phyloP scores from a whole-genome alignment of 108 stramenopile species.

The Pelagomonas calceolata region DNA sequence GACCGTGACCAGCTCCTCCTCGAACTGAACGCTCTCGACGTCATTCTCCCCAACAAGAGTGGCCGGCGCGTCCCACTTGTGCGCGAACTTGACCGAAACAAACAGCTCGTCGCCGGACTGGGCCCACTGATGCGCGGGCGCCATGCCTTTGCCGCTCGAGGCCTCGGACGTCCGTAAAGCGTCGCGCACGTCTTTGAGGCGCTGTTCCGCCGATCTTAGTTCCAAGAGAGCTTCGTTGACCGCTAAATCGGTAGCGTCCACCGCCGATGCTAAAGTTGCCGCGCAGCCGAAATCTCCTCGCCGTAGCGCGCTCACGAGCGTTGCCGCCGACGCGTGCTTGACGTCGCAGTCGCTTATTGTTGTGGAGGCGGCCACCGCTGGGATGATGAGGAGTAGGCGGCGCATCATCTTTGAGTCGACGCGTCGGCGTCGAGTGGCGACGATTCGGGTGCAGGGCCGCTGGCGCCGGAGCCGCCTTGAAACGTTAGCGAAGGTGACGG shows the following conservation, averaged over 20 bases:
- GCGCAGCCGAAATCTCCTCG: too few relatives aligned
- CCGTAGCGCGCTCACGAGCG: too few relatives aligned
- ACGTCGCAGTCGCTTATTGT: too few relatives aligned
- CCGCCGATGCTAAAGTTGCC: too few relatives aligned
- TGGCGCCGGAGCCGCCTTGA: too few relatives aligned
- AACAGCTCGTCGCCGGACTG: conserved; percentile 22
- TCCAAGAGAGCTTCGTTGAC: conserved; percentile 10
- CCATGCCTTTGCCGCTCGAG: not conserved
- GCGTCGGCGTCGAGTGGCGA: too few relatives aligned
- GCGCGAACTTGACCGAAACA: conserved; percentile 30
- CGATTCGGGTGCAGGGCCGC: too few relatives aligned
- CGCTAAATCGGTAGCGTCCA: not conserved
- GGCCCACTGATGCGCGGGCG: conserved; percentile 37
- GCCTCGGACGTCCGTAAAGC: conserved; percentile 3
- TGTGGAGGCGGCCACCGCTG: too few relatives aligned
- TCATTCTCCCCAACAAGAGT: conserved; percentile 20
- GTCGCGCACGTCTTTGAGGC: conserved; percentile 12
- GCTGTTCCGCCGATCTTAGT: conserved; percentile 8
- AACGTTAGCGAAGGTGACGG: too few relatives aligned
- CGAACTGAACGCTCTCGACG: not conserved
- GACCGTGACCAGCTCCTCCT: not conserved
- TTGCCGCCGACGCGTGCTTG: too few relatives aligned
- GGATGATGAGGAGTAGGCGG: too few relatives aligned
- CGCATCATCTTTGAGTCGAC: too few relatives aligned
- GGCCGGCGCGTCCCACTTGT: conserved; percentile 34